Conservation (phyloP, 345 rosid species). For the Hibiscus syriacus region DNA sequence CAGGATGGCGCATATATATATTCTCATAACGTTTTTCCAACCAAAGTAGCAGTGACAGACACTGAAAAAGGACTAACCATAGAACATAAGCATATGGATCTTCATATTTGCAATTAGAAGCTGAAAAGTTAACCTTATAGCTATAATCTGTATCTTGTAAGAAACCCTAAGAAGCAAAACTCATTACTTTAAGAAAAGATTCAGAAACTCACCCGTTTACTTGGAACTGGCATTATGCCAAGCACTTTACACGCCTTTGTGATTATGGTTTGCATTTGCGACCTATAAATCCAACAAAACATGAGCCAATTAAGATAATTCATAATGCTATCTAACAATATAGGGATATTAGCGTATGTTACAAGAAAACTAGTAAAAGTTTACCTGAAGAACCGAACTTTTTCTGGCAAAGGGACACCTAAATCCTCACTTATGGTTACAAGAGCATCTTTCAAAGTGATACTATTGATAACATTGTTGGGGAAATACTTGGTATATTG, state of each 20-base stretch:
- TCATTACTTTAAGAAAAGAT: not conserved
- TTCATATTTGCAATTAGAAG: not conserved
- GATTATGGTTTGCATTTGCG: conserved; percentile 95
- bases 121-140: not conserved
- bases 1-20: conserved; percentile 75
- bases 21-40: conserved; percentile 86
- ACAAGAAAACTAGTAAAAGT: not conserved
- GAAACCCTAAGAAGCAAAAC: too few species aligned
- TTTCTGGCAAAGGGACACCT: conserved; percentile 71
- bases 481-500: conserved; percentile 85
- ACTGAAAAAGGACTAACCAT: conserved; percentile 34
- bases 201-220: conserved; percentile 63
- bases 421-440: conserved; percentile 53
- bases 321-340: not conserved
- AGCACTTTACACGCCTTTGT: conserved; percentile 81
- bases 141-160: too few species aligned
- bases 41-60: conserved; percentile 78
- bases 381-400: conserved; percentile 81
- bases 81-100: not conserved
- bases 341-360: not conserved
- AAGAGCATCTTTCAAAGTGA: conserved; percentile 76
- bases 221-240: conserved; percentile 68
- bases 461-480: conserved; percentile 84
- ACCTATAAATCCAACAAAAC: conserved; percentile 34
- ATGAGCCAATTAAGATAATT: not conserved